Evolutionary conservation across 2,329 filamentous ascomycete species (phyloP).

Genomic region (Ophiostoma perfectum): DNA sequence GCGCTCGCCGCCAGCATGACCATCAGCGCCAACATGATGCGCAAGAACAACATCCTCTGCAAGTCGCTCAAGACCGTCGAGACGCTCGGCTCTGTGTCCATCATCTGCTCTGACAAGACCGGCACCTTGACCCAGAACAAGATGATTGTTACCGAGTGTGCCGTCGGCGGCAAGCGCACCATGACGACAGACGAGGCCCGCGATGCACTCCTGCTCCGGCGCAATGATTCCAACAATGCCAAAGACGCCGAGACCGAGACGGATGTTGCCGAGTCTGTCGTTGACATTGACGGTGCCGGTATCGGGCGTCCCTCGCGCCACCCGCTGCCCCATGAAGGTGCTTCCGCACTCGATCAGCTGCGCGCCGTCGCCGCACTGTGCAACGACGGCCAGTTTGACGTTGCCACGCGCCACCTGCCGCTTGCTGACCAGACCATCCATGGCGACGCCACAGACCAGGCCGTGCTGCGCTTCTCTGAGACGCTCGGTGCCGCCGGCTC

Average conservation of each 20-base stretch:
- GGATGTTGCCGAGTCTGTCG: constrained; percentile 18
- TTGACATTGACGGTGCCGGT: constrained; percentile 4
- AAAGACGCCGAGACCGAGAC: not conserved
- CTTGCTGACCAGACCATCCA: constrained; percentile 59
- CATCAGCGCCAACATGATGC: constrained; percentile 72
- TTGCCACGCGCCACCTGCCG: constrained; percentile 53
- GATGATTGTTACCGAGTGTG: constrained; percentile 67
- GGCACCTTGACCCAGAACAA: constrained; percentile 66
- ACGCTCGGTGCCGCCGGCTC: constrained; percentile 43
- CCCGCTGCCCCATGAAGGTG: not conserved
- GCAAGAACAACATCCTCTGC: constrained; percentile 70
- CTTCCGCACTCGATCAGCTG: constrained; percentile 49
- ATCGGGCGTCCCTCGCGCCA: constrained; percentile 32
- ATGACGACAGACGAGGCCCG: constrained; percentile 49
- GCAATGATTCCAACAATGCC: constrained; percentile 21
- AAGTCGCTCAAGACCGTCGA: constrained; percentile 76
- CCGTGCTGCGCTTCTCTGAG: constrained; percentile 67
- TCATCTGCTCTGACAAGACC: constrained; percentile 74
- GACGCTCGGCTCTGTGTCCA: constrained; percentile 65
- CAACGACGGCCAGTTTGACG: constrained; percentile 71
- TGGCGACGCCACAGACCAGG: constrained; percentile 72
- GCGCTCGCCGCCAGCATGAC: constrained; percentile 66
- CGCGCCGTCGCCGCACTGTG: constrained; percentile 60
- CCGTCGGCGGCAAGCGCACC: constrained; percentile 50
- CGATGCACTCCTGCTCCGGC: constrained; percentile 34